Evolutionary conservation across 2,329 filamentous ascomycete species (phyloP).

Genomic region (Sporothrix mexicana): DNA sequence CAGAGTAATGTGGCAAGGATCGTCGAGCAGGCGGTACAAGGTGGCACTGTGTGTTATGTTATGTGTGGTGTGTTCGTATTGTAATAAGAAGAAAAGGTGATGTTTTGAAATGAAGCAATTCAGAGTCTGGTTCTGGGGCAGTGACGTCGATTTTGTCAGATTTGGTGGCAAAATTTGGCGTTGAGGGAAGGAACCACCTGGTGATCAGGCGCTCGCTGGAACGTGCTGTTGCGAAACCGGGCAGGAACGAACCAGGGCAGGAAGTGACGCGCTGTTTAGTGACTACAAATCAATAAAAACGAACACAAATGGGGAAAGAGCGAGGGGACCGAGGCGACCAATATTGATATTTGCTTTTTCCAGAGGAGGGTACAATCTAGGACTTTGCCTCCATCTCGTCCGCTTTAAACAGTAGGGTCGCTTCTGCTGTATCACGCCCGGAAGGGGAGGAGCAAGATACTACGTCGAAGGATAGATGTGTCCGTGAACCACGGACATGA

Average conservation of each 20-base stretch:
- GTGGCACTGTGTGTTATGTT: not conserved
- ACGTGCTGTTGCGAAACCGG: constrained; percentile 13
- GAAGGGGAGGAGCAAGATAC: not conserved
- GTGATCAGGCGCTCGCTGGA: not conserved
- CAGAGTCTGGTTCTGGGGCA: not conserved
- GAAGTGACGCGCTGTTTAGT: not conserved
- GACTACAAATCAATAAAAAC: not conserved
- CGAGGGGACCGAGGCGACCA: not conserved
- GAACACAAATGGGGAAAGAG: not conserved
- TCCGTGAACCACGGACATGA: not conserved
- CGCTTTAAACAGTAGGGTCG: not conserved
- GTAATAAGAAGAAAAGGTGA: too few species aligned
- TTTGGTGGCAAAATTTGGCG: constrained; percentile 21
- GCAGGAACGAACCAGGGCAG: not conserved
- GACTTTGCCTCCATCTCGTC: not conserved
- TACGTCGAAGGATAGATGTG: not conserved
- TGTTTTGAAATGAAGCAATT: constrained; percentile 22
- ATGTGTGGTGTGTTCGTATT: not conserved
- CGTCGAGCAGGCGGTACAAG: not conserved
- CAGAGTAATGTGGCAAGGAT: constrained; percentile 16
- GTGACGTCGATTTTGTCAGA: constrained; percentile 26
- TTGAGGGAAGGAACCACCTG: not conserved
- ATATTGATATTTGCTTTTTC: not conserved
- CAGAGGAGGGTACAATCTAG: not conserved
- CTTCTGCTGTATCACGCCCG: constrained; percentile 8